Conservation (phyloP, 2,329 filamentous ascomycete species). For the Sordariomycetes sp. region DNA sequence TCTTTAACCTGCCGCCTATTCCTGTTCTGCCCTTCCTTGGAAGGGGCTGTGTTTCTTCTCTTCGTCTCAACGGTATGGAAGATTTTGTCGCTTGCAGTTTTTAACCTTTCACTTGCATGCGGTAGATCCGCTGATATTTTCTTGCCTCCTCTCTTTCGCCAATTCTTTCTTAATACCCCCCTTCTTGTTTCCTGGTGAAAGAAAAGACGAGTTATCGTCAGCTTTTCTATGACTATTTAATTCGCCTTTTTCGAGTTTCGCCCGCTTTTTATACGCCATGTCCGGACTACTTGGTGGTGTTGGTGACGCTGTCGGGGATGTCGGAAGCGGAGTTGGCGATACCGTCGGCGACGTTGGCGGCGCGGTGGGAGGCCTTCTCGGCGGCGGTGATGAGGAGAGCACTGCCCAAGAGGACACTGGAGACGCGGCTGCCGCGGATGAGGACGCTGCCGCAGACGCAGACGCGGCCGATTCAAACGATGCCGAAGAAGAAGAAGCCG, state of each 20-base stretch:
- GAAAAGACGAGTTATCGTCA: not conserved
- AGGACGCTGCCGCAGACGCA: not conserved
- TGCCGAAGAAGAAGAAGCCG: not conserved
- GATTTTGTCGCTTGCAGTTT: not conserved
- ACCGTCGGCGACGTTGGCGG: not conserved
- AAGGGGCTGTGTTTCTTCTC: not conserved
- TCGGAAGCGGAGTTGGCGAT: not conserved
- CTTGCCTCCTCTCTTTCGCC: too few relatives aligned
- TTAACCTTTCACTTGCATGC: not conserved
- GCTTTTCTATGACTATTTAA: not conserved
- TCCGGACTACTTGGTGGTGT: not conserved
- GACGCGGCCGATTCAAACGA: not conserved
- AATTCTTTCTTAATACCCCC: not conserved
- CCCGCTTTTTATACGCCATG: not conserved
- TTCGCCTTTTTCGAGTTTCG: not conserved
- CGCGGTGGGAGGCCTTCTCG: not conserved
- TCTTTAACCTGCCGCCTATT: not conserved
- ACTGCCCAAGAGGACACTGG: not conserved
- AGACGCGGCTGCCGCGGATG: not conserved
- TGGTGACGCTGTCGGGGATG: not conserved
- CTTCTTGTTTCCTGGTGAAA: not conserved
- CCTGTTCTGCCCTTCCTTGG: not conserved
- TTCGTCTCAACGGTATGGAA: not conserved
- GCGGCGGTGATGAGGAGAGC: not conserved
- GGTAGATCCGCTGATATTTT: not conserved